phyloP scores from a whole-genome alignment of 2,329 filamentous ascomycete species.

The Myriangium duriaei region DNA sequence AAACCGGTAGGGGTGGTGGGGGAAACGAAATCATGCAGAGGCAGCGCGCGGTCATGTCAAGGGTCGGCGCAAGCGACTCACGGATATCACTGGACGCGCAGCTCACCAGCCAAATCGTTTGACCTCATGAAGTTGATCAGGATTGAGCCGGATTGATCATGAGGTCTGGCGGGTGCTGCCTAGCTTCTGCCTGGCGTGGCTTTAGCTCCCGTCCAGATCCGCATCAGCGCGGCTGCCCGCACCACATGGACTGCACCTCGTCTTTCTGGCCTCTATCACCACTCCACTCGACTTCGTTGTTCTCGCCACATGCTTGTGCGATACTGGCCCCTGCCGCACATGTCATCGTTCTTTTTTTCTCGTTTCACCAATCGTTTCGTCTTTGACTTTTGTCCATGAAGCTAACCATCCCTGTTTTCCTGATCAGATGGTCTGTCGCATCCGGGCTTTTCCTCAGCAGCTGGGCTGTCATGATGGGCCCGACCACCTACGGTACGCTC shows the following conservation, averaged over 20 bases:
- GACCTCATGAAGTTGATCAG: neutral
- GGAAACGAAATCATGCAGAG: neutral
- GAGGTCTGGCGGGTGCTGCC: neutral
- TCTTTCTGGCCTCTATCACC: constrained; percentile 6
- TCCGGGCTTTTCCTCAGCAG: constrained; percentile 81
- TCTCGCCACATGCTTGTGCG: too few relatives aligned
- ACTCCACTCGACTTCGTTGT: too few relatives aligned
- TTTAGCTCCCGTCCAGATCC: constrained; percentile 12
- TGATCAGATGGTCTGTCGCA: constrained; percentile 79
- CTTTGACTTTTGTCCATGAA: constrained; percentile 10
- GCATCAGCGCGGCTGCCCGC: constrained; percentile 7
- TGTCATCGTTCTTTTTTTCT: too few relatives aligned
- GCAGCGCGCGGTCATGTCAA: neutral
- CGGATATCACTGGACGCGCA: neutral
- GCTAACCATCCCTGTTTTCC: constrained; percentile 24
- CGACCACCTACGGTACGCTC: constrained; percentile 54
- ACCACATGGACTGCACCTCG: constrained; percentile 8
- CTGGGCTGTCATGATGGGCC: constrained; percentile 92
- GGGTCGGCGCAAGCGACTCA: neutral
- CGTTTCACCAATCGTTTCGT: too few relatives aligned
- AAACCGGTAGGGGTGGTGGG: neutral
- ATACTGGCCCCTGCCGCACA: too few relatives aligned
- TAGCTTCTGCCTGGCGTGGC: constrained; percentile 2
- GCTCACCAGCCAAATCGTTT: too few relatives aligned
- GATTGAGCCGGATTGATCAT: neutral